phyloP scores from a whole-genome alignment of 2,329 filamentous ascomycete genomes.

The Penicillium aurantiogriseum region DNA sequence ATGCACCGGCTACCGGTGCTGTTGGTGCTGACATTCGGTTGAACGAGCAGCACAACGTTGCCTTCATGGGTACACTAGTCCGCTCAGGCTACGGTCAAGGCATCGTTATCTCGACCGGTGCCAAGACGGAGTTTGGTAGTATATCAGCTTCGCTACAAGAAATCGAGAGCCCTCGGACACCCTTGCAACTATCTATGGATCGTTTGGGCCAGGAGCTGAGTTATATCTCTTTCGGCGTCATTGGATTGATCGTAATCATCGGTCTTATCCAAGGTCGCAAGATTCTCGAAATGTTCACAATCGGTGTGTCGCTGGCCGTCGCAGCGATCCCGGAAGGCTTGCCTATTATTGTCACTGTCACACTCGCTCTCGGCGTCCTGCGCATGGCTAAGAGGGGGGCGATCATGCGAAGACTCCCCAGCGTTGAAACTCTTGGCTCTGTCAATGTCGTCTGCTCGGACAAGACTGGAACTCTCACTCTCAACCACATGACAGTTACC shows the following conservation, averaged over 20 bases:
- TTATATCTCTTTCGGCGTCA: slow-evolving; percentile 94
- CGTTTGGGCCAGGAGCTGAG: slow-evolving; percentile 93
- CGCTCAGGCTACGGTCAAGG: slow-evolving; percentile 94
- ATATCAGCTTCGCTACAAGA: slow-evolving; percentile 92
- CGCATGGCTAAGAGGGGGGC: slow-evolving; percentile 94
- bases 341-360: slow-evolving; percentile 97
- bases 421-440: slow-evolving; percentile 95
- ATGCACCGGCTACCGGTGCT: slow-evolving; percentile 57
- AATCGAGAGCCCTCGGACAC: slow-evolving; percentile 92
- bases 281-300: slow-evolving; percentile 92
- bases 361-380: slow-evolving; percentile 87
- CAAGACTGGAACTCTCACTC: slow-evolving; percentile 94
- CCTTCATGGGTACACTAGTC: slow-evolving; percentile 96
- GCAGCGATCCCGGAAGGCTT: slow-evolving; percentile 94
- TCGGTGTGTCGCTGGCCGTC: slow-evolving; percentile 93
- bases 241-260: slow-evolving; percentile 86
- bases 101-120: slow-evolving; percentile 94
- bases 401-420: slow-evolving; percentile 92
- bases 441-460: slow-evolving; percentile 99
- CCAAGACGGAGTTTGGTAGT: slow-evolving; percentile 89
- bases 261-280: slow-evolving; percentile 87
- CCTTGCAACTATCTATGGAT: slow-evolving; percentile 94
- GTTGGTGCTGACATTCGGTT: slow-evolving; percentile 65
- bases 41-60: slow-evolving; percentile 82
- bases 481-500: slow-evolving; percentile 97